Conservation (phyloP, 192 early-diverging fungal genomes). For the Obelidium mucronatum region DNA sequence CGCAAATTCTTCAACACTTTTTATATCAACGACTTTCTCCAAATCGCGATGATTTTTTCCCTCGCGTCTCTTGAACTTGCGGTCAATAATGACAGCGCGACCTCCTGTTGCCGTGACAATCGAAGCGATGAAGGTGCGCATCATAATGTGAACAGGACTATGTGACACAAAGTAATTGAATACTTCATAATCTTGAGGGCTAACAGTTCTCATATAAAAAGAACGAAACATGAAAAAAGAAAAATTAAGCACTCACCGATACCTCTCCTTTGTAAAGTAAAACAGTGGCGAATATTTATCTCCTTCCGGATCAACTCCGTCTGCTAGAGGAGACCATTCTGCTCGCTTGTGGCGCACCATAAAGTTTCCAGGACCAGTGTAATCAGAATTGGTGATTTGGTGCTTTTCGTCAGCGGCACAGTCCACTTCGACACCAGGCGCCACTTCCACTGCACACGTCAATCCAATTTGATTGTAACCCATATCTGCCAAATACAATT, state of each 20-base stretch:
- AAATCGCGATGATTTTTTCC: not conserved
- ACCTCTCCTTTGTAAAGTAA: slow-evolving; percentile 17
- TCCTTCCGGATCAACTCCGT: not conserved
- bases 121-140: slow-evolving; percentile 1
- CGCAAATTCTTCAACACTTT: not conserved
- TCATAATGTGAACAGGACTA: not conserved
- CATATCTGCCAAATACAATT: not conserved
- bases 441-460: not conserved
- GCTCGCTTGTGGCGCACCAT: not conserved
- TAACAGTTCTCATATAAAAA: not conserved
- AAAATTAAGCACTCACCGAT: not conserved
- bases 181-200: slow-evolving; percentile 14
- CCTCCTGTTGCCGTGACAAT: slow-evolving; percentile 19
- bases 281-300: not conserved
- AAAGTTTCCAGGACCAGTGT: not conserved
- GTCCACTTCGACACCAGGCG: not conserved
- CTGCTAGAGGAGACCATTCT: slow-evolving; percentile 1
- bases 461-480: slow-evolving; percentile 3
- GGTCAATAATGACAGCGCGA: slow-evolving; percentile 14
- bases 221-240: no score
- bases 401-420: slow-evolving; percentile 6
- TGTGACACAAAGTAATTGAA: slow-evolving; percentile 13
- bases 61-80: not conserved
- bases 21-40: not conserved
- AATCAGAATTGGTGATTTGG: not conserved